Evolutionary conservation across 352 stramenopile species (phyloP), one percentile per base, ranked within the genome.

Genomic region (Globisporangium canariense): DNA sequence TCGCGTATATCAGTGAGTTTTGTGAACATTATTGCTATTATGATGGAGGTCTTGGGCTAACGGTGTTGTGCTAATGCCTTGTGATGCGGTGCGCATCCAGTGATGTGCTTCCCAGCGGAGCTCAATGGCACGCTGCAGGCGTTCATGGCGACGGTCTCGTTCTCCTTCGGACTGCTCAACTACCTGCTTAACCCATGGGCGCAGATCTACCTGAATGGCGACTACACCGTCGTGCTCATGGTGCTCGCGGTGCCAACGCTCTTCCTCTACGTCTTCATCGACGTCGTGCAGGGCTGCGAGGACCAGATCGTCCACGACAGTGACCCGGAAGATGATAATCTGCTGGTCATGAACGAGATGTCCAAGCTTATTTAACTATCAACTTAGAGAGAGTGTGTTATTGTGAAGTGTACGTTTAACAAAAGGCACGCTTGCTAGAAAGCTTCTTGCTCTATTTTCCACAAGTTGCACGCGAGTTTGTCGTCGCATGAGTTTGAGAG

Each of bases 1-100:
- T 94, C 62, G 86, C 85, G 25, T 94, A 92, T 57, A 92, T 92
- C 66, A 92, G 85, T 92, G 67, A 70, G 83, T 82, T 0, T 2
- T 25, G 4, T 36, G 32, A 8, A 36, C 7, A 9, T 9, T 25
- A 18, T 38, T 53, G 28, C 28, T 51, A 1, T 60, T 50, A 5
- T 40, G 1, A 45, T 32, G 3, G 11, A 20, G 3, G 32, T 50
- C 6, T 32, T 13, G 2, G 25, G 34, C 1, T 41, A 32, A 10
- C 11, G 28, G 4, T 55, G 10, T 16, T 38, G 10, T 64, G 41
- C 16, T 67, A 32, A 69, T 36, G 18, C 40, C 3, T 36, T 7
- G 36, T 47, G 25, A 28, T 28, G 25, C 13, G 43, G 13, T 57
- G 34, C 55, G 16, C 41, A 7, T 68, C 18, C 54, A 93, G 86